These are phyloP conservation scores for Pyricularia pennisetigena DNA, from an alignment of 2,329 filamentous ascomycete genomes.

Conservation along the genomic window DNA sequence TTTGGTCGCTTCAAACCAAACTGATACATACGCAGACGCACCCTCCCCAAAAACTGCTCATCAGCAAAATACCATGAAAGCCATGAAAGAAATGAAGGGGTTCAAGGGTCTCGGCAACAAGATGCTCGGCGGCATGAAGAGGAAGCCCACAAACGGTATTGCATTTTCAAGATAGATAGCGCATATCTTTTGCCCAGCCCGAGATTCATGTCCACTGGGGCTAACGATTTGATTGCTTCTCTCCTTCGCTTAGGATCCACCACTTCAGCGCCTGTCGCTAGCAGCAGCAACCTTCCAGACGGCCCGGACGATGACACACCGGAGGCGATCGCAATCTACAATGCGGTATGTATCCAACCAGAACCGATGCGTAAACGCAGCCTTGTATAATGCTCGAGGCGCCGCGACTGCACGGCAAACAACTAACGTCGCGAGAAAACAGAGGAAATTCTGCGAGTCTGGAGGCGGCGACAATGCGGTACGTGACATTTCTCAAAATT, in stretches of 20 bases:
- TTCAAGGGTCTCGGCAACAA: conserved; percentile 38
- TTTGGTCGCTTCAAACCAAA: not conserved
- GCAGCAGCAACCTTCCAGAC: conserved; percentile 9
- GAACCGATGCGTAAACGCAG: conserved; percentile 1
- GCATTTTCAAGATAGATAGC: not conserved
- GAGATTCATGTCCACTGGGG: not conserved
- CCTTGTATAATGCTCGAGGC: not conserved
- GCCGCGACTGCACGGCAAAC: not conserved
- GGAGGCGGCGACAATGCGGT: conserved; percentile 48
- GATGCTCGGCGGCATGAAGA: conserved; percentile 45
- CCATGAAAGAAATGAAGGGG: conserved; percentile 30
- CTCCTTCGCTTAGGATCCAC: conserved; percentile 7
- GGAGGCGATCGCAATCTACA: conserved; percentile 55
- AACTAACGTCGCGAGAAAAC: conserved; percentile 13
- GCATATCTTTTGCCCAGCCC: not conserved
- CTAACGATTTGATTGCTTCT: not conserved
- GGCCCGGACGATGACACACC: conserved; percentile 44
- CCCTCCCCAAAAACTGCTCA: not conserved
- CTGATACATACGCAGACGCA: not conserved
- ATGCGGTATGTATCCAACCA: conserved; percentile 42
- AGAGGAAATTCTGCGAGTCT: conserved; percentile 78
- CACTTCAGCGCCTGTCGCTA: conserved; percentile 9
- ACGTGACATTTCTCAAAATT: conserved; percentile 17
- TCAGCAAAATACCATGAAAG: not conserved
- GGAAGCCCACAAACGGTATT: conserved; percentile 24